phyloP scores from a whole-genome alignment of 345 rosid species.

The Rhodomyrtus tomentosa region DNA sequence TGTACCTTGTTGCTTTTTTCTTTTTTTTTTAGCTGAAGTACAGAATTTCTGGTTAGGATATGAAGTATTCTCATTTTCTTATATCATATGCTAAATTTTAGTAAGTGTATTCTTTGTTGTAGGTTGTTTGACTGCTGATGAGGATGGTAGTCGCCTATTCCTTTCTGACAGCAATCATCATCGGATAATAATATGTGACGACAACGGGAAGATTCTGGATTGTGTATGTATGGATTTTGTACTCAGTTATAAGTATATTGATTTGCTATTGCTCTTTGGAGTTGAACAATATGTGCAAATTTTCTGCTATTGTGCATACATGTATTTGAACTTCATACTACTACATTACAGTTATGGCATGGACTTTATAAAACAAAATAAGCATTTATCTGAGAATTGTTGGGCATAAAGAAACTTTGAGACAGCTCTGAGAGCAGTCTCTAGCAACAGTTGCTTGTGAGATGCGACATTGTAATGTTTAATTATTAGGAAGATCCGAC shows the following conservation, averaged over 20 bases:
- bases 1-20: neutral
- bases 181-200: constrained; percentile 53
- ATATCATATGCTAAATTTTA: neutral
- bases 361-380: neutral
- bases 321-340: neutral
- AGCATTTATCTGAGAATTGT: neutral
- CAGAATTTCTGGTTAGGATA: neutral
- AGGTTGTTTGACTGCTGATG: constrained; percentile 81
- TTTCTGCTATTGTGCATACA: neutral
- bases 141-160: constrained; percentile 47
- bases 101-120: neutral
- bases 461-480: neutral
- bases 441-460: neutral
- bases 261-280: neutral
- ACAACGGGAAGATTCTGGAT: constrained; percentile 60
- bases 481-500: neutral
- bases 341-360: neutral
- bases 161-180: constrained; percentile 96
- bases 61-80: neutral
- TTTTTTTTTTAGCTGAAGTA: neutral
- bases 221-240: constrained; percentile 42
- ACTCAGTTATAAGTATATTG: neutral
- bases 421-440: neutral
- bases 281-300: neutral
- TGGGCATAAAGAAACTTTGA: neutral